Conservation (phyloP, 192 early-diverging fungal species). For the Diversispora eburnea region DNA sequence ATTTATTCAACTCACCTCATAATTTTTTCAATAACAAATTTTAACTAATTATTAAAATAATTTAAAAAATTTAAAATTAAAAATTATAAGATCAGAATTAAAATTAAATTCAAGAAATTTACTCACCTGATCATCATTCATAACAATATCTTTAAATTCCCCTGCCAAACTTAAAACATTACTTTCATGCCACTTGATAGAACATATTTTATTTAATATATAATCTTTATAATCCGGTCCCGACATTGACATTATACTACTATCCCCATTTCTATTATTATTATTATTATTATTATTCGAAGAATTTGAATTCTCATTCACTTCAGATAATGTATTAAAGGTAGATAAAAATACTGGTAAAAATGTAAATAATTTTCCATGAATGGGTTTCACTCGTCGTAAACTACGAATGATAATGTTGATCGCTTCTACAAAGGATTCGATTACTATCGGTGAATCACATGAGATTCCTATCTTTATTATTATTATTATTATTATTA, state of each 20-base stretch:
- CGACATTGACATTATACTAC: conserved; percentile 28
- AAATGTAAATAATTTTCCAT: conserved; percentile 36
- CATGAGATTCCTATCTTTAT: not conserved
- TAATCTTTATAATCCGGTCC: conserved; percentile 36
- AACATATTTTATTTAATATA: conserved; percentile 38
- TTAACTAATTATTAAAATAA: not conserved
- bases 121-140: conserved; percentile 35
- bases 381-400: conserved; percentile 27
- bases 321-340: conserved; percentile 18
- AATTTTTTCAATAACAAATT: conserved; percentile 32
- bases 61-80: not conserved
- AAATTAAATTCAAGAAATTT: conserved; percentile 7
- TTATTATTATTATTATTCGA: too few species aligned
- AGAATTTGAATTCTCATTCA: not conserved
- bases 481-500: not conserved
- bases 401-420: conserved; percentile 33
- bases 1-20: conserved; percentile 34
- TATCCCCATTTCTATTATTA: not conserved
- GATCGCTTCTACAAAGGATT: conserved; percentile 32
- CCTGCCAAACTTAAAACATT: conserved; percentile 37
- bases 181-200: conserved; percentile 33
- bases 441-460: conserved; percentile 2
- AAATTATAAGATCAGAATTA: not conserved
- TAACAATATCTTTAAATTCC: conserved; percentile 34
- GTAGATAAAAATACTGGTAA: conserved; percentile 34